These are phyloP conservation scores for Dactylellina haptotyla DNA, from an alignment of 2,329 filamentous ascomycete species.

Conservation along the genomic window DNA sequence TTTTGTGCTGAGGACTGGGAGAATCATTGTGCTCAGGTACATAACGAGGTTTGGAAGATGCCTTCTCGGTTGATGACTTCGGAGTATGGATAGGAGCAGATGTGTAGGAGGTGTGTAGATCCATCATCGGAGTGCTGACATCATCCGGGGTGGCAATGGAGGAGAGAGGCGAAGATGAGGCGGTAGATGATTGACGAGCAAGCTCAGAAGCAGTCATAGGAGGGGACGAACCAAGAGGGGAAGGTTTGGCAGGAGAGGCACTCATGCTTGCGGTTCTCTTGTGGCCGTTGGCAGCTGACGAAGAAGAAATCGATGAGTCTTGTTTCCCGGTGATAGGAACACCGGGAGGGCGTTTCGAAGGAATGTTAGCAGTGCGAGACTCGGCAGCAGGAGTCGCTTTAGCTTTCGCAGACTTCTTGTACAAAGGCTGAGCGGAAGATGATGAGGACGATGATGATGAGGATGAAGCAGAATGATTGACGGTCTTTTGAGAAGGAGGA, in stretches of 20 bases:
- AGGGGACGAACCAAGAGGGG: conserved; percentile 57
- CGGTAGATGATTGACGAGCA: conserved; percentile 41
- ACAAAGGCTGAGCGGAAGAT: conserved; percentile 43
- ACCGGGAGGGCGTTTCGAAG: conserved; percentile 44
- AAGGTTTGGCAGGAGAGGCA: conserved; percentile 57
- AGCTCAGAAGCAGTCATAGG: conserved; percentile 54
- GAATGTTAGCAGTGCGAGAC: conserved; percentile 14
- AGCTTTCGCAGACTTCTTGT: conserved; percentile 45
- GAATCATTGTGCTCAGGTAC: conserved; percentile 43
- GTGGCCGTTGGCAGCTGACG: conserved; percentile 36
- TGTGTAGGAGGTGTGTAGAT: conserved; percentile 42
- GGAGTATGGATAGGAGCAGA: conserved; percentile 35
- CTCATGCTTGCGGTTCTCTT: conserved; percentile 54
- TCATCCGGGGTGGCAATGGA: conserved; percentile 44
- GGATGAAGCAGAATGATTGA: conserved; percentile 8
- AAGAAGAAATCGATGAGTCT: conserved; percentile 12
- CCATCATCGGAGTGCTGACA: conserved; percentile 46
- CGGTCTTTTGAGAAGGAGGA: conserved; percentile 27
- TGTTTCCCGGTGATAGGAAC: conserved; percentile 8
- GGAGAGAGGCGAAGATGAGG: conserved; percentile 50
- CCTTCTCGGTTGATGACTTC: conserved; percentile 38
- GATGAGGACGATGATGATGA: conserved; percentile 43
- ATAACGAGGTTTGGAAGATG: conserved; percentile 41
- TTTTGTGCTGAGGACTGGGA: conserved; percentile 35
- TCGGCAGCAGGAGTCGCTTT: conserved; percentile 27